phyloP scores from a whole-genome alignment of 2,329 filamentous ascomycete species.

The Stemphylium vesicarium region DNA sequence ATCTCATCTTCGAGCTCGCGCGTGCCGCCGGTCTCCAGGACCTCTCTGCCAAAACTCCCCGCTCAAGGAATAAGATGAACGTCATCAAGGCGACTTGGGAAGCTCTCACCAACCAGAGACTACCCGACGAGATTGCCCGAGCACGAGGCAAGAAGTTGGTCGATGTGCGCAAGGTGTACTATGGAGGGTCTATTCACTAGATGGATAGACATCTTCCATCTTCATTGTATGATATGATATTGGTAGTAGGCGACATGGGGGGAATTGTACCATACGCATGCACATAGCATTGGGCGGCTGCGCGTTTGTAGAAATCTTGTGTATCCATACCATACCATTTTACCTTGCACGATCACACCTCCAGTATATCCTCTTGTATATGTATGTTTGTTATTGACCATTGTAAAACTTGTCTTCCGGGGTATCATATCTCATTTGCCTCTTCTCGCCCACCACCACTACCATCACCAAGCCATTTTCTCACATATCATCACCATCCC shows the following conservation, averaged over 20 bases:
- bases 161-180: conserved; percentile 96
- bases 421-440: background rate
- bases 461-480: background rate
- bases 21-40: conserved; percentile 86
- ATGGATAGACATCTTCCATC: background rate
- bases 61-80: conserved; percentile 96
- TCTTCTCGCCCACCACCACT: background rate
- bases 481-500: background rate
- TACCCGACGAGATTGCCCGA: conserved; percentile 88
- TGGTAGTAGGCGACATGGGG: background rate
- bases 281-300: background rate
- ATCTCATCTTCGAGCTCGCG: conserved; percentile 93
- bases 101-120: conserved; percentile 80
- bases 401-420: background rate
- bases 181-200: conserved; percentile 68
- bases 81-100: conserved; percentile 89
- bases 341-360: background rate
- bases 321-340: conserved; percentile 4
- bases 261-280: conserved; percentile 21
- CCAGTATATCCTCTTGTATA: background rate
- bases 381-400: too few species aligned
- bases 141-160: conserved; percentile 94
- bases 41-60: conserved; percentile 79
- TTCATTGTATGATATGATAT: conserved; percentile 19
- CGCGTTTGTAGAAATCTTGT: conserved; percentile 2